A percentile compares a stretch with the other conserved stretches of the same genome.
Conservation (phyloP, 768 basidiomycete species). For the Leccinum longicurvipes region DNA sequence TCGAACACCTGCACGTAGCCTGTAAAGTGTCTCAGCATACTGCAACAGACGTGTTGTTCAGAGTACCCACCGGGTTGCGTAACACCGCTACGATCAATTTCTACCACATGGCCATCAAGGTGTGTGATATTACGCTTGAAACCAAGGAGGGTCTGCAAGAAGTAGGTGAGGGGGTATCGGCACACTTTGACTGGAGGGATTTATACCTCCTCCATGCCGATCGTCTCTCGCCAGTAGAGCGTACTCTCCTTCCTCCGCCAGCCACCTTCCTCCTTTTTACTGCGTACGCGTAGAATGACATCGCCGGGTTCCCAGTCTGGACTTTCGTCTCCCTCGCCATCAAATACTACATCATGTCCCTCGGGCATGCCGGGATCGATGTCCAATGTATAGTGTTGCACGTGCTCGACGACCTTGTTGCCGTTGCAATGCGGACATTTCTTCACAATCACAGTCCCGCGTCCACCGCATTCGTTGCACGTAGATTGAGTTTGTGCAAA, state of each 20-base stretch:
- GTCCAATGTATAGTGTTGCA: slow-evolving; percentile 81
- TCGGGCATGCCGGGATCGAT: slow-evolving; percentile 88
- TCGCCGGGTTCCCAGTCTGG: slow-evolving; percentile 97
- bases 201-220: slow-evolving; percentile 81
- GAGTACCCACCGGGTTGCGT: slow-evolving; percentile 79
- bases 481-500: slow-evolving; percentile 83
- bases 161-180: not conserved
- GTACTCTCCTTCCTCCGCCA: slow-evolving; percentile 89
- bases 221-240: slow-evolving; percentile 88
- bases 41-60: not conserved
- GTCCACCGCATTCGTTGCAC: slow-evolving; percentile 82
- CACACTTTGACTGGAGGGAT: not conserved
- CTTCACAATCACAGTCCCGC: slow-evolving; percentile 73
- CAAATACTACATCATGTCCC: slow-evolving; percentile 88
- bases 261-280: slow-evolving; percentile 70
- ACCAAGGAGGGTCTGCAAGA: slow-evolving; percentile 86
- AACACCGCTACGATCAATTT: slow-evolving; percentile 67
- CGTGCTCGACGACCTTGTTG: slow-evolving; percentile 76
- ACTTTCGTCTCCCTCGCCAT: slow-evolving; percentile 95
- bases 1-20: slow-evolving; percentile 83
- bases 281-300: slow-evolving; percentile 81
- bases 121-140: slow-evolving; percentile 90
- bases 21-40: slow-evolving; percentile 27
- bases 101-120: slow-evolving; percentile 81
- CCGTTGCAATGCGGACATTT: slow-evolving; percentile 82